Conservation (phyloP, 305 asterid genomes). For the Ruellia speciosa region DNA sequence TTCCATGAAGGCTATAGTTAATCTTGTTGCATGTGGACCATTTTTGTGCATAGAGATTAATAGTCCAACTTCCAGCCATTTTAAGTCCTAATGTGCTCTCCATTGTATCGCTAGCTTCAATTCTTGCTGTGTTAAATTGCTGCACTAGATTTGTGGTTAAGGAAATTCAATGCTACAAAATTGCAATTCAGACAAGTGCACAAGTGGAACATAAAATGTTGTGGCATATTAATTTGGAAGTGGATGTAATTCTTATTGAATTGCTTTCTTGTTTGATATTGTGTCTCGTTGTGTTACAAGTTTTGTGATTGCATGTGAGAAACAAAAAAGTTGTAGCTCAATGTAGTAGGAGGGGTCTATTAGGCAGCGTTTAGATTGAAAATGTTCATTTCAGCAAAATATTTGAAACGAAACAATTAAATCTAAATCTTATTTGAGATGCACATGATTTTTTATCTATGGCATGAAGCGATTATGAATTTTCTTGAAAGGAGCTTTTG, state of each 20-base stretch:
- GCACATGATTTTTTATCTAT: background rate
- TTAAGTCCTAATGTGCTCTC: background rate
- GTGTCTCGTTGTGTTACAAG: background rate
- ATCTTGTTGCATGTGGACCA: constrained; percentile 6
- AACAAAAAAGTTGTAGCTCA: background rate
- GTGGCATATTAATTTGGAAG: background rate
- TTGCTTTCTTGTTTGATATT: background rate
- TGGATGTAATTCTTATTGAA: constrained; percentile 1
- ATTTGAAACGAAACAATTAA: background rate
- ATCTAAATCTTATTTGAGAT: background rate
- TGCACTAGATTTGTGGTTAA: background rate
- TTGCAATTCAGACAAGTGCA: too few species aligned
- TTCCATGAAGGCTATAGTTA: background rate
- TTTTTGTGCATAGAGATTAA: background rate
- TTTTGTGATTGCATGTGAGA: background rate
- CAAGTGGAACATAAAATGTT: background rate
- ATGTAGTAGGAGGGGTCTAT: background rate
- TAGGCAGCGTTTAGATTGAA: background rate
- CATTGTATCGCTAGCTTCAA: background rate
- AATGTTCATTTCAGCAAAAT: background rate
- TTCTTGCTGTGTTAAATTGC: background rate
- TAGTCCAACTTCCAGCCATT: constrained; percentile 13
- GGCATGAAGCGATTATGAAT: background rate
- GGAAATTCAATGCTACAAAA: too few species aligned
- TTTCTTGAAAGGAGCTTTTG: background rate